Evolutionary conservation across 1,139 yeast genomes (phyloP), one percentile per base, ranked within the genome.

Genomic region (Yamadazyma buinensis): DNA sequence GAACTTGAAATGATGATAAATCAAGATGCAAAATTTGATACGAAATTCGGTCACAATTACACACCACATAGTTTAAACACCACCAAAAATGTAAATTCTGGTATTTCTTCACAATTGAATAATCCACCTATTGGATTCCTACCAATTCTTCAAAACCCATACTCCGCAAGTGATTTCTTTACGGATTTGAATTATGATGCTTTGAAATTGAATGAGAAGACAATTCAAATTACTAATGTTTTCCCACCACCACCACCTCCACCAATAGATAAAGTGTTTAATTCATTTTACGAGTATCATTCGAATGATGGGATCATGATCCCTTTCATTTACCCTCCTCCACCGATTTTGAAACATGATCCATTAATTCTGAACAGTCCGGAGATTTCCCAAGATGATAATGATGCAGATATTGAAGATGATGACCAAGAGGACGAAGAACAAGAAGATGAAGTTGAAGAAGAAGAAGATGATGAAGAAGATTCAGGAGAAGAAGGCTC

Each of bases 181-280:
- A 52, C 65, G 6, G 74, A 68, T 39, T 46, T 64, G 26, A 46
- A 46, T 9, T 40, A 53, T 5, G 52, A 56, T 29, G 34, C 45
- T 9, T 32, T 34, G 3, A 28, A 32, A 23, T 20, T 32, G 6
- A 51, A 54, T 28, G 28, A 42, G 7, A 71, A 66, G 41, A 47
- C 62, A 12, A 37, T 41, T 13, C 51, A 53, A 5, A 61, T 64
- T 3, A 39, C 59, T 14, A 46, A 43, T 35, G 48, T 52, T 32
- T 67, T 64, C 41, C 74, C 74, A 1, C 75, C 75, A 0, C 75
- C 75, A 5, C 38, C 56, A 5, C 67, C 71, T 3, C 72, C 69
- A 2, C 48, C 50, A 23, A 37, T 51, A 15, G 57, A 55, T 24
- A 33, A 34, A 10, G 14, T 8, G 5, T 6, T 14, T 25, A 18